A percentile compares a stretch with the other conserved stretches of the same genome.
Evolutionary conservation across 2,329 filamentous ascomycete species (phyloP).

Genomic region (Bipolaris sorokiniana): DNA sequence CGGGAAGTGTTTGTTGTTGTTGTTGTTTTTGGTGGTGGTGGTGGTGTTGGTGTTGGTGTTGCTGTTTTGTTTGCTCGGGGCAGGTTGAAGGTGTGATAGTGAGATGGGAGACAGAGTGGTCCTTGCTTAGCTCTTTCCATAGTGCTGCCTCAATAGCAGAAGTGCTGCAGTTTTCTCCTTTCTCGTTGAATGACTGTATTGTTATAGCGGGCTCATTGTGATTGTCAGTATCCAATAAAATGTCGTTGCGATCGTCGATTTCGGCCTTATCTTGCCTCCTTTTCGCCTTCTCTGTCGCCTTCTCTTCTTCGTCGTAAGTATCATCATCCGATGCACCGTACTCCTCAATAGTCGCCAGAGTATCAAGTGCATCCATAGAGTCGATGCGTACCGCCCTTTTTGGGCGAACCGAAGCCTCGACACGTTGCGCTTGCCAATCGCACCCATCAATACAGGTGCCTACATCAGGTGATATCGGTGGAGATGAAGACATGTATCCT

Average conservation of each 20-base stretch:
- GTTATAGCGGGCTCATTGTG: background rate
- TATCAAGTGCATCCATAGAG: conserved; percentile 14
- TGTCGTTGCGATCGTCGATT: no score
- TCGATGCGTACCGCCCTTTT: background rate
- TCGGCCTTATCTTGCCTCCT: background rate
- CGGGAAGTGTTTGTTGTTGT: no score
- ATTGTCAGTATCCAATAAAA: background rate
- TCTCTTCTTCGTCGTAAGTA: background rate
- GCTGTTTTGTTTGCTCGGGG: no score
- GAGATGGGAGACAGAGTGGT: no score
- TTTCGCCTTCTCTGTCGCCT: background rate
- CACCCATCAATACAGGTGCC: background rate
- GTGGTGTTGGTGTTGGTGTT: no score
- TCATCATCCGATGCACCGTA: background rate
- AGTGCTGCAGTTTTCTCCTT: no score
- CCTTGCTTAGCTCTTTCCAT: no score
- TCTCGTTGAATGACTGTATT: background rate
- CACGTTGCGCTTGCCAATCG: background rate
- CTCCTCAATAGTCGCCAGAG: background rate
- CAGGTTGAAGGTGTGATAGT: no score
- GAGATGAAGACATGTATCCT: conserved; percentile 17
- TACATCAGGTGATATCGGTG: background rate
- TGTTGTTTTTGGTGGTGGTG: no score
- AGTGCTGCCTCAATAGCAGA: no score
- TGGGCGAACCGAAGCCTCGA: background rate